Evolutionary conservation across 1,284 basidiomycete genomes (phyloP), one percentile per base, ranked within the genome.

Genomic region (Cutaneotrichosporon sp.): DNA sequence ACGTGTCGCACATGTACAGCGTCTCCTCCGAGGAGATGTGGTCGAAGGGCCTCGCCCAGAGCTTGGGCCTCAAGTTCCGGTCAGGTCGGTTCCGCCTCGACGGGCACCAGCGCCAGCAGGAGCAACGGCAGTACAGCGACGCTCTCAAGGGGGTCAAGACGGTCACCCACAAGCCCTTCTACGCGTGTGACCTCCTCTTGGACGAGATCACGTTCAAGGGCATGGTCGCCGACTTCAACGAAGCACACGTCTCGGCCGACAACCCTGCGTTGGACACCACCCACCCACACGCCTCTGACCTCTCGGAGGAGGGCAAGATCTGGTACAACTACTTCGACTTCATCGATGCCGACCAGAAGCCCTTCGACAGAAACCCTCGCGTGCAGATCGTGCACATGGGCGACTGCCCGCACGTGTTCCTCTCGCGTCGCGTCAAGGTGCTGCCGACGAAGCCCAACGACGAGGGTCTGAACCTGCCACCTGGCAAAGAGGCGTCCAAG

Each of bases 71-170:
- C 73, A 98, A 98, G 78, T 89, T 88, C 9, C 84, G 89, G 66
- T 85, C 95, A 43, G 87, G 88, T 46, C 85, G 87, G 36, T 89
- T 98, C 75, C 87, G 90, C 67, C 89, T 90, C 42, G 95, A 98
- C 73, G 84, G 97, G 80, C 95, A 98, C 76, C 94, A 97, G 79
- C 85, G 94, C 58, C 89, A 91, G 67, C 89, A 95, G 77, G 92
- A 95, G 80, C 80, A 78, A 59, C 69, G 71, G 20, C 67, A 67
- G 36, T 66, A 68, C 31, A 64, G 72, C 54, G 83, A 84, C 54
- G 63, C 67, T 31, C 67, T 77, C 18, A 49, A 69, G 1, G 58
- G 68, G 13, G 66, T 64, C 10, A 74, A 68, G 51, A 69, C 65
- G 22, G 64, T 75, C 42, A 66, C 65, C 0, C 89, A 90, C 79